phyloP scores from a whole-genome alignment of 2,329 filamentous ascomycete species.

The Claviceps maximensis region DNA sequence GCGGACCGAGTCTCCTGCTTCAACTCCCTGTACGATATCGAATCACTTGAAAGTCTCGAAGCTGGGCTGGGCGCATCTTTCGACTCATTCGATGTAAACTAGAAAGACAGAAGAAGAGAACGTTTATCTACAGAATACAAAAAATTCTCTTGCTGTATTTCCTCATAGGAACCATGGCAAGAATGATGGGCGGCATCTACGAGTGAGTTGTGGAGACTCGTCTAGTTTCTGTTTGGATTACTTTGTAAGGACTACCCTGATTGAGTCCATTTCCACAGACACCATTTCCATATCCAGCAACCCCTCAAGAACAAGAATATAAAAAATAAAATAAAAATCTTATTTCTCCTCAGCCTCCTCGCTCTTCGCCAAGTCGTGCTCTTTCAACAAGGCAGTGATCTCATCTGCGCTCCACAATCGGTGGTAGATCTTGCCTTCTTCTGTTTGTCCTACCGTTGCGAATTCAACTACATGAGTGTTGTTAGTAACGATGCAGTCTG shows the following conservation, averaged over 20 bases:
- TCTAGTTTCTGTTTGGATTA: conserved; percentile 7
- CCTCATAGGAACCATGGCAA: background rate
- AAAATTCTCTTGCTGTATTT: background rate
- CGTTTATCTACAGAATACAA: background rate
- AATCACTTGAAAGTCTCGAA: background rate
- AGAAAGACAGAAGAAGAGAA: background rate
- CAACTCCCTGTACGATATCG: background rate
- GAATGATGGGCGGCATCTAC: background rate
- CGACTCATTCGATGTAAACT: background rate
- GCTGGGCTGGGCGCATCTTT: background rate
- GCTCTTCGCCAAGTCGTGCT: conserved; percentile 87
- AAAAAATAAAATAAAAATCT: conserved; percentile 1
- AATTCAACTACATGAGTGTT: conserved; percentile 62
- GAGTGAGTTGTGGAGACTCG: background rate
- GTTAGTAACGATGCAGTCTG: conserved; percentile 10
- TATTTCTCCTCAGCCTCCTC: conserved; percentile 58
- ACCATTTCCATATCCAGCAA: conserved; percentile 4
- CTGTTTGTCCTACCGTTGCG: conserved; percentile 90
- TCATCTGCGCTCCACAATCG: conserved; percentile 94
- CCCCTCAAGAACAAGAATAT: background rate
- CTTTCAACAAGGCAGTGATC: conserved; percentile 85
- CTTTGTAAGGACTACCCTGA: conserved; percentile 8
- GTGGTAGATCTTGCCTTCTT: conserved; percentile 94
- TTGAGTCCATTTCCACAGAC: conserved; percentile 6
- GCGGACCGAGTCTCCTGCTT: background rate